Evolutionary conservation across 441 rosid genomes (phyloP).

Genomic region (Euphorbia neoarborescens): DNA sequence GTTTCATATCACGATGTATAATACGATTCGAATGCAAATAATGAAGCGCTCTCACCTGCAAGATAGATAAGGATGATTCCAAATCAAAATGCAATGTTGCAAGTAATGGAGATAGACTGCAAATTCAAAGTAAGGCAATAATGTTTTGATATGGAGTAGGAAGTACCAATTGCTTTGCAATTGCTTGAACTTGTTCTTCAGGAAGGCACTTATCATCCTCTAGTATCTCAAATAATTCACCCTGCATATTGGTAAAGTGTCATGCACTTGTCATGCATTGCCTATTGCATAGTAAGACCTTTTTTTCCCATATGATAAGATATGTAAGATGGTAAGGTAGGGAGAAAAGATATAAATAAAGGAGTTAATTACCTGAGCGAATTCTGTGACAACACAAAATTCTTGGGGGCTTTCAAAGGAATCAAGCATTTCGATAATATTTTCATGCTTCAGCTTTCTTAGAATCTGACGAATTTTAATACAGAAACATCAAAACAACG

Average conservation of each 20-base stretch:
- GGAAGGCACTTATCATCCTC: slow-evolving; percentile 98
- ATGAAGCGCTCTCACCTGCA: slow-evolving; percentile 85
- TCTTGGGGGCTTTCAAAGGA: slow-evolving; percentile 90
- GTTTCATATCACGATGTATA: slow-evolving; percentile 98
- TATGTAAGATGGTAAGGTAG: neutral
- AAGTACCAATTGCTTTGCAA: slow-evolving; percentile 90
- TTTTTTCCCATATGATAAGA: neutral
- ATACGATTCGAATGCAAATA: slow-evolving; percentile 96
- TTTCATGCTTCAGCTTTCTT: slow-evolving; percentile 86
- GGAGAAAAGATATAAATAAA: neutral
- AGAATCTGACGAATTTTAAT: slow-evolving; percentile 52
- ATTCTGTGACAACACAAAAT: slow-evolving; percentile 96
- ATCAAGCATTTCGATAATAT: slow-evolving; percentile 95
- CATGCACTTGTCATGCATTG: slow-evolving; percentile 14
- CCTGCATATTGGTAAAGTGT: slow-evolving; percentile 36
- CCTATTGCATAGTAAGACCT: neutral
- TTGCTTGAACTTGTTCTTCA: slow-evolving; percentile 95
- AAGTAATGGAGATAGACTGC: neutral
- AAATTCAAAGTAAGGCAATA: slow-evolving; percentile 6
- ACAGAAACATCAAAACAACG: slow-evolving; percentile 10
- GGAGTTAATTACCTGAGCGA: slow-evolving; percentile 61
- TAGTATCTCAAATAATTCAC: slow-evolving; percentile 90
- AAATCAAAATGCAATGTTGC: slow-evolving; percentile 9
- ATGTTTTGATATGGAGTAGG: neutral
- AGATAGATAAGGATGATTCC: neutral